Evolutionary conservation across 78 protist species (phyloP).

Genomic region (Polysphondylium violaceum): DNA sequence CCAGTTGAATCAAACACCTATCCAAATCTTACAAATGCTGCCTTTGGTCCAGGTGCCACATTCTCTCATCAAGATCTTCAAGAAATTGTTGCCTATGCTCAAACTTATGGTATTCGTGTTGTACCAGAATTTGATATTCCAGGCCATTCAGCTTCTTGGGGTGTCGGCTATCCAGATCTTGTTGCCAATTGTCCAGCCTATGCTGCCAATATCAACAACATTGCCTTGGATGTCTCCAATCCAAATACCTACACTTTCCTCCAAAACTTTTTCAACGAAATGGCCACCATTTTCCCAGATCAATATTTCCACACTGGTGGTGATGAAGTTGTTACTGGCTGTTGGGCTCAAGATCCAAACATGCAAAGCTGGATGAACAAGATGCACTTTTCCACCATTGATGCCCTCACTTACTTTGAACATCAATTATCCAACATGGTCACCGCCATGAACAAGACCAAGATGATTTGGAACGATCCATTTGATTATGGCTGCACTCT

Average conservation of each 20-base stretch:
- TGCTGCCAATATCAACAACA: slow-evolving; percentile 41
- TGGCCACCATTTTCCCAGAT: slow-evolving; percentile 24
- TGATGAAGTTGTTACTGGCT: slow-evolving; percentile 92
- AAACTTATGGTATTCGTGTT: slow-evolving; percentile 91
- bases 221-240: slow-evolving; percentile 82
- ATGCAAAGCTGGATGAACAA: slow-evolving; percentile 79
- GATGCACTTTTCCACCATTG: slow-evolving; percentile 4
- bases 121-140: slow-evolving; percentile 94
- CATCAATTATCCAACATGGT: background rate
- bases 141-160: slow-evolving; percentile 95
- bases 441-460: slow-evolving; percentile 26
- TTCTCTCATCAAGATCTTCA: slow-evolving; percentile 86
- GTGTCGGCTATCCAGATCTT: slow-evolving; percentile 89
- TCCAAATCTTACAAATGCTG: slow-evolving; percentile 86
- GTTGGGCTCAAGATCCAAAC: slow-evolving; percentile 82
- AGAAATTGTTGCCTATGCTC: slow-evolving; percentile 88
- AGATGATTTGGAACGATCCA: slow-evolving; percentile 76
- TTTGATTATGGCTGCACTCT: slow-evolving; percentile 8
- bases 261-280: slow-evolving; percentile 27
- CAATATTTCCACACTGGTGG: slow-evolving; percentile 90
- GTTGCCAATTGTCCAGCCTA: slow-evolving; percentile 78
- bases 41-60: slow-evolving; percentile 71
- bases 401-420: slow-evolving; percentile 70
- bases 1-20: slow-evolving; percentile 79
- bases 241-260: slow-evolving; percentile 34